Evolutionary conservation across 495 filamentous ascomycete genomes (phyloP).

Genomic region (Penicillium verhagenii): DNA sequence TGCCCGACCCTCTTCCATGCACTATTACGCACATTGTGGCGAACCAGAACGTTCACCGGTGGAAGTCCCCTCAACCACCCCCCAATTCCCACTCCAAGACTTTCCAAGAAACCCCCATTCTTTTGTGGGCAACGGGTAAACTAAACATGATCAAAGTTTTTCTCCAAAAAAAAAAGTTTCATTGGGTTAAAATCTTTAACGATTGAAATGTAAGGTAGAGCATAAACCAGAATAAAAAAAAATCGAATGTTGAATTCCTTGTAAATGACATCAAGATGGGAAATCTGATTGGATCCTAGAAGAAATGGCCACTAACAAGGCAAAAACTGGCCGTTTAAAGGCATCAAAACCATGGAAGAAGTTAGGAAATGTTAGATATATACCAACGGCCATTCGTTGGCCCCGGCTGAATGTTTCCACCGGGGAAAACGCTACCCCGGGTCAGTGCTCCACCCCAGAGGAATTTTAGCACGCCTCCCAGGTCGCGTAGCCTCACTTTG

Average conservation of each 20-base stretch:
- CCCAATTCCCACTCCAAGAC: neutral
- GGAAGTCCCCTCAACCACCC: constrained; percentile 3
- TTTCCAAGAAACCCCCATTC: too few relatives aligned
- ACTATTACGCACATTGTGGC: constrained; percentile 15
- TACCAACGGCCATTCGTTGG: constrained; percentile 17
- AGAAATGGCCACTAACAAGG: neutral
- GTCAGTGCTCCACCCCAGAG: constrained; percentile 18
- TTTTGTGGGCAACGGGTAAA: constrained; percentile 14
- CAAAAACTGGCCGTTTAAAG: neutral
- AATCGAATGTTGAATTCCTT: too few relatives aligned
- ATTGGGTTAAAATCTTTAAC: too few relatives aligned
- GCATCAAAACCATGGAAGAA: constrained; percentile 13
- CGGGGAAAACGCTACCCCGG: constrained; percentile 42
- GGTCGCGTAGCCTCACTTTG: constrained; percentile 18
- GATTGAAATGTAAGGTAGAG: too few relatives aligned
- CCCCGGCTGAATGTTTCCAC: constrained; percentile 27
- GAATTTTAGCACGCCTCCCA: constrained; percentile 10
- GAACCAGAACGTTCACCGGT: constrained; percentile 9
- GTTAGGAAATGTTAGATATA: constrained; percentile 21
- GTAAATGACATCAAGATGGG: too few relatives aligned
- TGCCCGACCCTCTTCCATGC: neutral
- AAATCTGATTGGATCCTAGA: too few relatives aligned
- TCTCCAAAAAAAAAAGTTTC: neutral
- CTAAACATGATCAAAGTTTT: neutral
- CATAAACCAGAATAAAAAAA: too few relatives aligned